Evolutionary conservation across 169 alveolate species (phyloP), one percentile per base, ranked within the genome.

Genomic region (Amoebophrya sp.): DNA sequence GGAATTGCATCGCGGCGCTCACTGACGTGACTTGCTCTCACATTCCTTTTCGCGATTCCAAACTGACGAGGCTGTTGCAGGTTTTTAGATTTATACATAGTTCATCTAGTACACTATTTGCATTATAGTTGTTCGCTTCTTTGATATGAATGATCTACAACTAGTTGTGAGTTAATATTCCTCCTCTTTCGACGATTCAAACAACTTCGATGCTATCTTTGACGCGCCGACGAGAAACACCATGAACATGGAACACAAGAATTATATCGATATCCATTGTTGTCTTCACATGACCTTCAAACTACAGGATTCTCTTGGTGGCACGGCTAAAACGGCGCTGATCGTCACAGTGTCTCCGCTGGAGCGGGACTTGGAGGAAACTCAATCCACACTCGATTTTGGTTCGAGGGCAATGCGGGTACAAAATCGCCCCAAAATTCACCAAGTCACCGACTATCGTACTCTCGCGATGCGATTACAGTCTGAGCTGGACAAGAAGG

Each of bases 301-400:
- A n/a, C n/a, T n/a, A n/a, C 92, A 90, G 24, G 92, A 90, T n/a
- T 41, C 78, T 6, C 92, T 90, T 24, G 92, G 92, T 29, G 92
- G 92, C 6, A 90, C 36, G 41, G 53, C 78, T 24, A 90, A 90
- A 34, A 90, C 92, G 6, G 53, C 78, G 41, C 33, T 90, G 92
- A 90, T 90, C 29, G 92, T 65, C 36, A 90, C 92, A 24, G 41
- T 90, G 0, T 65, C 83, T 29, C 83, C 83, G 83, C 83, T 65
- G 33, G 83, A 65, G 38, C 83, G 83, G 38, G 83, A 65, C 83
- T 29, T 65, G 83, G 83, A 65, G 83, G 83, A 65, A 18, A 65
- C 83, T 1, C 36, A 12, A 36, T 65, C 83, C 33, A 65, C 83
- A 36, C 26, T 65, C 39, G 83, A 65, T 26, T 65, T 65, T 36